A percentile compares a stretch with the other conserved stretches of the same genome.
These are phyloP conservation scores for Didymella glomerata DNA, from an alignment of 2,329 filamentous ascomycete species.

Conservation along the genomic window DNA sequence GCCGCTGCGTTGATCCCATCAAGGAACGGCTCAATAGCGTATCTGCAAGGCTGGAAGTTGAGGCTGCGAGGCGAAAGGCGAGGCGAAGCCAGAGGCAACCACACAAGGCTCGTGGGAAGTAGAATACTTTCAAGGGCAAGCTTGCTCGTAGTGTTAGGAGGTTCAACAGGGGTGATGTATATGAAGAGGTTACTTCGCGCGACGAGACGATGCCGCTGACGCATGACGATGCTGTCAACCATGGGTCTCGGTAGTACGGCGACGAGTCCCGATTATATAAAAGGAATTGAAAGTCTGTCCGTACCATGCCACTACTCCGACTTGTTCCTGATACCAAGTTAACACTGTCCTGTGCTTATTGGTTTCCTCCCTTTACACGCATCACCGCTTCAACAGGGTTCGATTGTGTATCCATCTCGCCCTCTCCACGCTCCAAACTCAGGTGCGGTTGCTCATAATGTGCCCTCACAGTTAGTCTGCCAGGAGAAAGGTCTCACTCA, in stretches of 20 bases:
- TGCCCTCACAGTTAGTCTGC: slow-evolving; percentile 49
- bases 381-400: no score
- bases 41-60: not conserved
- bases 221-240: not conserved
- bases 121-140: not conserved
- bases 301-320: not conserved
- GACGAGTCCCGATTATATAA: not conserved
- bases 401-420: no score
- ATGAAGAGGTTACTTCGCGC: not conserved
- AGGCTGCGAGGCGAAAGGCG: not conserved
- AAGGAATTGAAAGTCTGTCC: not conserved
- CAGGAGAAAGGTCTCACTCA: slow-evolving; percentile 45
- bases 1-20: not conserved
- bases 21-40: not conserved
- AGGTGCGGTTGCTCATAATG: no score
- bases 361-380: no score
- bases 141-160: not conserved
- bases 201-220: not conserved
- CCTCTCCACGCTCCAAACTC: no score
- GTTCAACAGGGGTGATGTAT: not conserved
- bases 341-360: no score
- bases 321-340: not conserved
- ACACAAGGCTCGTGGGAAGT: not conserved
- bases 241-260: not conserved
- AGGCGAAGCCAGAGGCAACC: not conserved